Percentiles rank a stretch among this genome's conserved stretches.
These are phyloP conservation scores for Entomortierella chlamydospora DNA, from an alignment of 192 early-diverging fungal genomes.

Conservation along the genomic window DNA sequence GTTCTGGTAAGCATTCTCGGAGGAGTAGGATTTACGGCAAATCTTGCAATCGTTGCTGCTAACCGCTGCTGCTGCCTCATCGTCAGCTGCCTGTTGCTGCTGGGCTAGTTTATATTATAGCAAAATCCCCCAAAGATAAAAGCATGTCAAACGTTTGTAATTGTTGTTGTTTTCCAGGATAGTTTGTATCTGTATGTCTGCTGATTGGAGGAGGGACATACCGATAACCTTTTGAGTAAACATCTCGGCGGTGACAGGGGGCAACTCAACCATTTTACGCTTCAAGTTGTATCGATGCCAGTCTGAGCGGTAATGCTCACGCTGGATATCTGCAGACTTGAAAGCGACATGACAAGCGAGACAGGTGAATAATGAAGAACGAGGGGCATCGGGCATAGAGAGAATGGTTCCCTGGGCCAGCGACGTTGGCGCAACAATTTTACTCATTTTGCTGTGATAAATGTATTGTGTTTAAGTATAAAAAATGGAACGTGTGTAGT, in stretches of 20 bases:
- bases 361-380: constrained; percentile 79
- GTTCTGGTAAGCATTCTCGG: constrained; percentile 89
- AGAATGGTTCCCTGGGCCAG: constrained; percentile 32
- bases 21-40: constrained; percentile 76
- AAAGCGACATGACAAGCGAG: constrained; percentile 96
- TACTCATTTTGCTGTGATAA: constrained; percentile 21
- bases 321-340: constrained; percentile 86
- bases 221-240: constrained; percentile 78
- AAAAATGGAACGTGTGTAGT: too few relatives aligned
- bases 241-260: constrained; percentile 83
- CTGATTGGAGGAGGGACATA: not conserved
- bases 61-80: constrained; percentile 43
- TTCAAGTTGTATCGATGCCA: constrained; percentile 99
- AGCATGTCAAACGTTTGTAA: too few relatives aligned
- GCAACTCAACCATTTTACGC: constrained; percentile 93
- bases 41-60: constrained; percentile 60
- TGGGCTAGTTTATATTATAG: constrained; percentile 16
- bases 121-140: too few relatives aligned
- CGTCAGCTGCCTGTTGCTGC: constrained; percentile 44
- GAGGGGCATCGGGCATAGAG: constrained; percentile 50
- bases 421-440: constrained; percentile 22
- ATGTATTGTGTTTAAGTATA: not conserved
- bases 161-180: too few relatives aligned
- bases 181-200: too few relatives aligned
- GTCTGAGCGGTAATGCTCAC: constrained; percentile 94